phyloP scores from a whole-genome alignment of 2,329 filamentous ascomycete species.

The Arthrobotrys entomopaga region DNA sequence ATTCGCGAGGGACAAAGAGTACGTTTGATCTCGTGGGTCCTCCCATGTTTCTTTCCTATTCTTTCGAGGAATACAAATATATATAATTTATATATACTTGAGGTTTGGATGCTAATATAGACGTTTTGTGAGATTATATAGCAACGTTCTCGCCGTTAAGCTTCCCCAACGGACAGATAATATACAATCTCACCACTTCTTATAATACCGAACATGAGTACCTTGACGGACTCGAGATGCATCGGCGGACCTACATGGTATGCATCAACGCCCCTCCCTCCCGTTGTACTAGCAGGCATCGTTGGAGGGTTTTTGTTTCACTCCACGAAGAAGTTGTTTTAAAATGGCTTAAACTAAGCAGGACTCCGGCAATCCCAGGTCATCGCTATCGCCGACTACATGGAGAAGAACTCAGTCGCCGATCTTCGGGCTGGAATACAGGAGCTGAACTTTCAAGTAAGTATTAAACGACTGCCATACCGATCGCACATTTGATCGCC shows the following conservation, averaged over 20 bases:
- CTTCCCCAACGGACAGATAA: conserved; percentile 83
- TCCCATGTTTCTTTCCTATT: conserved; percentile 25
- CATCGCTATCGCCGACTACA: conserved; percentile 84
- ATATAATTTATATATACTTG: background rate
- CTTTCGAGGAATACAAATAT: conserved; percentile 1
- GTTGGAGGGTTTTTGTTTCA: background rate
- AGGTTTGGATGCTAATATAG: conserved; percentile 5
- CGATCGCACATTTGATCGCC: background rate
- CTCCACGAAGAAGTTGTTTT: conserved; percentile 14
- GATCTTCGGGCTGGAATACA: conserved; percentile 47
- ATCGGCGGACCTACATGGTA: conserved; percentile 58
- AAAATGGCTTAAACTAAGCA: conserved; percentile 51
- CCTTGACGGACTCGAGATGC: conserved; percentile 58
- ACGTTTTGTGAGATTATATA: conserved; percentile 63
- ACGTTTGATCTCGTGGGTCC: conserved; percentile 61
- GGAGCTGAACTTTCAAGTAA: conserved; percentile 50
- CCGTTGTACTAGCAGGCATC: background rate
- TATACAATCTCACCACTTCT: conserved; percentile 87
- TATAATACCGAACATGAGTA: conserved; percentile 72
- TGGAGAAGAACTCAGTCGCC: conserved; percentile 68
- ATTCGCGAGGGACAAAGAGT: conserved; percentile 87
- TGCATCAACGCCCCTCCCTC: conserved; percentile 2
- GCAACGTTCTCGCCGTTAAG: conserved; percentile 93
- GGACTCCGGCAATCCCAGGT: conserved; percentile 63
- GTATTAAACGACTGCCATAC: background rate